Evolutionary conservation across 108 stramenopile genomes (phyloP).

Genomic region (Cyclotella atomus): DNA sequence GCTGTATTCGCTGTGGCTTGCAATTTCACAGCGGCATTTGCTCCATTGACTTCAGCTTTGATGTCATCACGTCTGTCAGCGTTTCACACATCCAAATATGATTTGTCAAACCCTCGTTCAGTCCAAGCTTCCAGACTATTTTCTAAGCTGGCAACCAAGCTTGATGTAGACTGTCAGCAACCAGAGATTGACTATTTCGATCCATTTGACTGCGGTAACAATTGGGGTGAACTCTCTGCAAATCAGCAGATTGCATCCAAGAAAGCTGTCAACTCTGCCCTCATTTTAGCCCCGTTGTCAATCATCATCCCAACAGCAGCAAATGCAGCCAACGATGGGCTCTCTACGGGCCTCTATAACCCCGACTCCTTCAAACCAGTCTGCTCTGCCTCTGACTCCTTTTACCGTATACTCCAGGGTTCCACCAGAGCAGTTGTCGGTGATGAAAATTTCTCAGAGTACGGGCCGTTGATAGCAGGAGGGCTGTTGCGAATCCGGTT

Average conservation of each 20-base stretch:
- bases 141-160: not conserved
- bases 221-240: not conserved
- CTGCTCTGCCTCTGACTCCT: constrained; percentile 82
- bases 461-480: constrained; percentile 91
- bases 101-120: not conserved
- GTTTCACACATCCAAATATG: not conserved
- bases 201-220: not conserved
- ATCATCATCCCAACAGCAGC: constrained; percentile 12
- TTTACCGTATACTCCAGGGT: constrained; percentile 83
- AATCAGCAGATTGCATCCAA: not conserved
- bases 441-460: constrained; percentile 83
- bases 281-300: not conserved
- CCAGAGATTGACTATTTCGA: not conserved
- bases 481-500: constrained; percentile 88
- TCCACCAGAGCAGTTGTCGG: constrained; percentile 82
- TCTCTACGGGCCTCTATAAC: constrained; percentile 65
- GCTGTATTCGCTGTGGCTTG: no score
- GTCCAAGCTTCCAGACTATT: not conserved
- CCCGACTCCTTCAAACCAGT: constrained; percentile 87
- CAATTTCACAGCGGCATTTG: not conserved
- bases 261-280: not conserved
- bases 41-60: not conserved
- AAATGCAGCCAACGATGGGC: not conserved
- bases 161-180: not conserved
- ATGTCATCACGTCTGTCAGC: not conserved